Evolutionary conservation across 169 alveolate genomes (phyloP).

Genomic region (Cryptosporidium meleagridis): DNA sequence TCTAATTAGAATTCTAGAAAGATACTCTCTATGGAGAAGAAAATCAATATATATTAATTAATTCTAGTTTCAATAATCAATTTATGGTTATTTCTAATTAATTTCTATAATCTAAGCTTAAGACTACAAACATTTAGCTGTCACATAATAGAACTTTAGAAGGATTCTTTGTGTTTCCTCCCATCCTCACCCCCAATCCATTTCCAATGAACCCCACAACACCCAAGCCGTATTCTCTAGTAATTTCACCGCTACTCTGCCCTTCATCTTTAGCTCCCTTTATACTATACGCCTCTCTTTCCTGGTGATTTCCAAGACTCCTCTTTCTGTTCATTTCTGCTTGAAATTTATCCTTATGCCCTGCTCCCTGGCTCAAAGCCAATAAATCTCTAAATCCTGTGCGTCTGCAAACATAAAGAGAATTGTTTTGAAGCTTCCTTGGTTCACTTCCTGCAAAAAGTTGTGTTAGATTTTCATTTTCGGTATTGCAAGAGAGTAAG

Average conservation of each 20-base stretch:
- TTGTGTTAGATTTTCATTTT: slow-evolving; percentile 24
- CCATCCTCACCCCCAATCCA: background rate
- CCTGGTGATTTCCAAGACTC: background rate
- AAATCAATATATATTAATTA: slow-evolving; percentile 1
- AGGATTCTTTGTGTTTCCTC: slow-evolving; percentile 6
- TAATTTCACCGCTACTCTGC: background rate
- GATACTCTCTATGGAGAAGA: background rate
- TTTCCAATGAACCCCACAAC: background rate
- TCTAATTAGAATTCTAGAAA: background rate
- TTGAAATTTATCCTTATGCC: background rate
- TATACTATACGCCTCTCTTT: background rate
- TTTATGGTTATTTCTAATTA: background rate
- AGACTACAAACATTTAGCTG: background rate
- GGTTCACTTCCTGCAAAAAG: background rate
- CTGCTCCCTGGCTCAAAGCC: background rate
- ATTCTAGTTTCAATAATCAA: background rate
- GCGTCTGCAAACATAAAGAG: slow-evolving; percentile 15
- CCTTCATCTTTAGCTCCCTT: background rate
- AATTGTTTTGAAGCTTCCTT: background rate
- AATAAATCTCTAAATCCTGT: slow-evolving; percentile 43
- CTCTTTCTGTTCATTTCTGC: background rate
- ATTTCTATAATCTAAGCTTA: background rate
- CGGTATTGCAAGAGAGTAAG: slow-evolving; percentile 48
- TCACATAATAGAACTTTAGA: slow-evolving; percentile 7
- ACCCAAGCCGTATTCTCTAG: background rate